Conservation (phyloP, 352 stramenopile species). For the Pythium diclinum region DNA sequence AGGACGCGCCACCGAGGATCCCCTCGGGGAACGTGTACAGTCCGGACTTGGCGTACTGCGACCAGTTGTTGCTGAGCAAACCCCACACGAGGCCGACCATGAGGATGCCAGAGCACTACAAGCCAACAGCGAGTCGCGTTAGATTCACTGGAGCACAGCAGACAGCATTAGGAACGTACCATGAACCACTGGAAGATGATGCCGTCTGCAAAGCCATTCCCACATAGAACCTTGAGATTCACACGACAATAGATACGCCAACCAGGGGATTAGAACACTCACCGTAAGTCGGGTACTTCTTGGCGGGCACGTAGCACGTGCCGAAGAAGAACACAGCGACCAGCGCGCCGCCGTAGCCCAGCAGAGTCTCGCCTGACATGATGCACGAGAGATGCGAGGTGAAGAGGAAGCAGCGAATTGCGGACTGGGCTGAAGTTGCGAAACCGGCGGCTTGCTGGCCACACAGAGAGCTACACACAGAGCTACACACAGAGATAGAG, state of each 20-base stretch:
- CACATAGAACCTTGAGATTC: conserved; percentile 3
- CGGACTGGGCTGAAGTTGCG: not conserved
- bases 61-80: conserved; percentile 79
- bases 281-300: conserved; percentile 82
- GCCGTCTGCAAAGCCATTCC: conserved; percentile 44
- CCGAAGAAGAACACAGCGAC: conserved; percentile 83
- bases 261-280: conserved; percentile 4
- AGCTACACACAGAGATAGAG: no score
- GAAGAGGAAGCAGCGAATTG: not conserved
- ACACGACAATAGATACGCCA: not conserved
- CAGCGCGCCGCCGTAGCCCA: conserved; percentile 56
- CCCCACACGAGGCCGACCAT: conserved; percentile 77
- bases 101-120: conserved; percentile 79
- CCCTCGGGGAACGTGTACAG: conserved; percentile 80
- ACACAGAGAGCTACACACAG: not conserved
- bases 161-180: conserved; percentile 44
- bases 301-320: conserved; percentile 81
- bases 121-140: not conserved
- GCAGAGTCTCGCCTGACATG: not conserved
- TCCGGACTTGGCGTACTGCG: conserved; percentile 61
- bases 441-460: not conserved
- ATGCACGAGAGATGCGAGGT: not conserved
- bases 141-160: no score
- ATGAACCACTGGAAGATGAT: conserved; percentile 91
- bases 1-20: conserved; percentile 70